These are phyloP conservation scores for Hyaloscypha finlandica DNA, from an alignment of 495 filamentous ascomycete species.

Conservation along the genomic window DNA sequence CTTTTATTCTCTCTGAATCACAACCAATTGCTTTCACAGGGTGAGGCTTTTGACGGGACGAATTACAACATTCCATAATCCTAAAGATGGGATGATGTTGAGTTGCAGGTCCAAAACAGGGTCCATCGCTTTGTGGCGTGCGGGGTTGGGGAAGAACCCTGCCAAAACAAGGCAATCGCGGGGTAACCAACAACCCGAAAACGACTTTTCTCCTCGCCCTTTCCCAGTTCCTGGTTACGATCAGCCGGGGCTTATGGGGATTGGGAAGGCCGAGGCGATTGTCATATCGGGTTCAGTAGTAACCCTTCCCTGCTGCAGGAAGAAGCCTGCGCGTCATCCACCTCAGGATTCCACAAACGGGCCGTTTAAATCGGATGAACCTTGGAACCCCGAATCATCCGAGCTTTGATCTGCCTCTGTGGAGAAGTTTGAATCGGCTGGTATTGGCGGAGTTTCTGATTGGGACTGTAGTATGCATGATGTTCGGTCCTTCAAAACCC, in stretches of 20 bases:
- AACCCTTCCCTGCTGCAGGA: not conserved
- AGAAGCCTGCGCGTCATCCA: not conserved
- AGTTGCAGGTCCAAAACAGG: not conserved
- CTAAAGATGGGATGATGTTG: not conserved
- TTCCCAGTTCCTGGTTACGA: conserved; percentile 4
- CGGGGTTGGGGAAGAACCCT: conserved; percentile 1
- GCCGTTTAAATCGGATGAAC: not conserved
- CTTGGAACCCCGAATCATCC: not conserved
- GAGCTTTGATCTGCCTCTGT: not conserved
- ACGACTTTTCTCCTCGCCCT: not conserved
- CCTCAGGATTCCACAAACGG: conserved; percentile 4
- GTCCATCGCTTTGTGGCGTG: not conserved
- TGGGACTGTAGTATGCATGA: not conserved
- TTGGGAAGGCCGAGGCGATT: not conserved
- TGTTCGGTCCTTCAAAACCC: not conserved
- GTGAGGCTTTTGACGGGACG: not conserved
- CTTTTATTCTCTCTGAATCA: not conserved
- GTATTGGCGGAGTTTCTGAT: not conserved
- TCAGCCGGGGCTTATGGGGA: not conserved
- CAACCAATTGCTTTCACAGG: not conserved
- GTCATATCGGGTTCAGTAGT: not conserved
- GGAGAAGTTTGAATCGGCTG: not conserved
- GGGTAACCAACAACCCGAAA: not conserved
- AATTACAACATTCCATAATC: not conserved
- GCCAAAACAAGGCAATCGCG: not conserved